Evolutionary conservation across 2,329 filamentous ascomycete genomes (phyloP).

Genomic region (Teratosphaeria gauchensis): DNA sequence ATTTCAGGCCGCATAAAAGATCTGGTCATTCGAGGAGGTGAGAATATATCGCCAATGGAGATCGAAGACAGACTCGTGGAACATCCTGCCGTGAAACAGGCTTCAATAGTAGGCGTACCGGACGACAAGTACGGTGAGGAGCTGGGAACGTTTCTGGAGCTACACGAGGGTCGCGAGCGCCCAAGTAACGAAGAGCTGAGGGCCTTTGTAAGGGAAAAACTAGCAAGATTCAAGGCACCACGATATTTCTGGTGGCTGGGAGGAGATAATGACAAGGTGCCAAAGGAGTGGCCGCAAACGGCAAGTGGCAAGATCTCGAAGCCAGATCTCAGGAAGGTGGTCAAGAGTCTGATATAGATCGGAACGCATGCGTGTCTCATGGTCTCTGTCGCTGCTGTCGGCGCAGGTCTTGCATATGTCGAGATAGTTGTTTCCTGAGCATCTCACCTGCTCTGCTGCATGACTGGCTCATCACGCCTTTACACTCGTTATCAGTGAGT

Average conservation of each 20-base stretch:
- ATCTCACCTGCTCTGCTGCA: no score
- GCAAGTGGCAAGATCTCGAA: slow-evolving; percentile 19
- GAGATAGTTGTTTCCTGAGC: no score
- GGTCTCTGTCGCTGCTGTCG: no score
- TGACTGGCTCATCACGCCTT: no score
- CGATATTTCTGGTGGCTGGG: slow-evolving; percentile 17
- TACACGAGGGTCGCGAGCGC: slow-evolving; percentile 7
- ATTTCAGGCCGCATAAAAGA: slow-evolving; percentile 25
- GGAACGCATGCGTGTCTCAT: not conserved
- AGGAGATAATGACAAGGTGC: slow-evolving; percentile 10
- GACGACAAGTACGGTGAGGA: slow-evolving; percentile 23
- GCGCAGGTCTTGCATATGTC: no score
- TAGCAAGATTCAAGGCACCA: slow-evolving; percentile 18
- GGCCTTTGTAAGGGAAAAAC: slow-evolving; percentile 12
- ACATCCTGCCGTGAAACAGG: slow-evolving; percentile 17
- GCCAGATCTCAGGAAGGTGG: slow-evolving; percentile 15
- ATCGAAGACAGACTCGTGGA: slow-evolving; percentile 19
- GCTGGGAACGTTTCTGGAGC: slow-evolving; percentile 25
- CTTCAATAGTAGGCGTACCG: slow-evolving; percentile 22
- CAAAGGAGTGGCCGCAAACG: slow-evolving; percentile 18
- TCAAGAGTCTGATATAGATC: slow-evolving; percentile 10
- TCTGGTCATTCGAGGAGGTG: slow-evolving; percentile 44
- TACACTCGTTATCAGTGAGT: no score
- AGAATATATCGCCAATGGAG: slow-evolving; percentile 48
- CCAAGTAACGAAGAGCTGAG: slow-evolving; percentile 14